A percentile compares a stretch with the other conserved stretches of the same genome.
Evolutionary conservation across 148 eudicot species (phyloP).

Genomic region (Chenopodium quinoa): DNA sequence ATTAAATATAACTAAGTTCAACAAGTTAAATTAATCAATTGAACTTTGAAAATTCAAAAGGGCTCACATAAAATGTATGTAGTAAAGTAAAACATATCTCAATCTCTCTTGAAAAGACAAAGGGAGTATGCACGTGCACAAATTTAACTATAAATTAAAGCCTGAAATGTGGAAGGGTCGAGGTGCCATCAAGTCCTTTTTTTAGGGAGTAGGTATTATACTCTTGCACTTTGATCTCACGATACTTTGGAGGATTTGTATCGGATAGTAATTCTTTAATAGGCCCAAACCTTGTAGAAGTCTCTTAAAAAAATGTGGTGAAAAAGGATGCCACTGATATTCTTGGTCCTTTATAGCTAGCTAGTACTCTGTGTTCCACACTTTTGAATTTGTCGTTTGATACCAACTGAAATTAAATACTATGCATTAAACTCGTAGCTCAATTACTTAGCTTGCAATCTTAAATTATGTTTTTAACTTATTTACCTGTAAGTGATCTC

Average conservation of each 20-base stretch:
- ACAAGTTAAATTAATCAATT: no score
- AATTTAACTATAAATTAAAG: slow-evolving; percentile 14
- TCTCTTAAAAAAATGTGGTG: slow-evolving; percentile 30
- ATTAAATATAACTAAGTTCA: no score
- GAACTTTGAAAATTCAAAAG: no score
- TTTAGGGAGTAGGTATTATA: slow-evolving; percentile 22
- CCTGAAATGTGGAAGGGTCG: slow-evolving; percentile 30
- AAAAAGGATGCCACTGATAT: slow-evolving; percentile 36
- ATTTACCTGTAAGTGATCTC: slow-evolving; percentile 1
- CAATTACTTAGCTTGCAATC: no score
- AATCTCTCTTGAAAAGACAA: no score
- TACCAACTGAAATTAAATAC: not conserved
- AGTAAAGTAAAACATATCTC: no score
- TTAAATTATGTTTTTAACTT: no score
- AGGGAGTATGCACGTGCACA: no score
- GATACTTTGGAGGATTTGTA: slow-evolving; percentile 43
- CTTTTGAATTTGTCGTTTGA: slow-evolving; percentile 1
- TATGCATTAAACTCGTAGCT: no score
- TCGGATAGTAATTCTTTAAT: slow-evolving; percentile 63
- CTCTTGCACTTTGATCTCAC: slow-evolving; percentile 41
- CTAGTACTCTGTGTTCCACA: slow-evolving; percentile 5
- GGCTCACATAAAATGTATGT: no score
- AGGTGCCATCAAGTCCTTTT: slow-evolving; percentile 46
- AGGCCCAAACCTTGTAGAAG: slow-evolving; percentile 43
- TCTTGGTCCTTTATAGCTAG: slow-evolving; percentile 4